Evolutionary conservation across 2,329 filamentous ascomycete species (phyloP).

Genomic region (Alternaria gansuensis): DNA sequence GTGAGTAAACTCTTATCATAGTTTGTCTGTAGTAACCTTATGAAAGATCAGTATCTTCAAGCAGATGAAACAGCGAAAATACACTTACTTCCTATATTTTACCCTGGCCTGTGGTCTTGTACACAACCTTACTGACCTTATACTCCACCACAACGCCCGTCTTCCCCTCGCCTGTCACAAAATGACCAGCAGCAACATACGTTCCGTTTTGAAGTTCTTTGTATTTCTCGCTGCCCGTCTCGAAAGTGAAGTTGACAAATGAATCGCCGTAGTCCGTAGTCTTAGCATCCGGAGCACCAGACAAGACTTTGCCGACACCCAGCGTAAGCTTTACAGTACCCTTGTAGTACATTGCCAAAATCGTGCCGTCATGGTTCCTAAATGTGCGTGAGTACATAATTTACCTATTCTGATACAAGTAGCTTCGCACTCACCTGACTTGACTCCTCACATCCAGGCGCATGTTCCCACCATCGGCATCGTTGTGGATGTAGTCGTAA

Average conservation of each 20-base stretch:
- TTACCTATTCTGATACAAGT: no score
- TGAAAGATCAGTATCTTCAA: background rate
- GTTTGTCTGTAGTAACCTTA: background rate
- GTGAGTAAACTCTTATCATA: background rate
- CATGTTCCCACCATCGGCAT: conserved; percentile 39
- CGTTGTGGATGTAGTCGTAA: conserved; percentile 48
- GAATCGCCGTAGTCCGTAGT: conserved; percentile 45
- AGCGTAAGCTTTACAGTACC: conserved; percentile 39
- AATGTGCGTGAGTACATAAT: background rate
- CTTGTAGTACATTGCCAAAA: conserved; percentile 49
- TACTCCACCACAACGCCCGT: conserved; percentile 42
- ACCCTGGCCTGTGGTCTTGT: conserved; percentile 11
- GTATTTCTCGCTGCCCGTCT: conserved; percentile 42
- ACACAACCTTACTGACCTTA: conserved; percentile 42
- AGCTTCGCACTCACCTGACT: conserved; percentile 30
- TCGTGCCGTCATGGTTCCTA: conserved; percentile 33
- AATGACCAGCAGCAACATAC: conserved; percentile 44
- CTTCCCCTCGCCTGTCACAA: conserved; percentile 36
- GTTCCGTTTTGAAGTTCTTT: conserved; percentile 43
- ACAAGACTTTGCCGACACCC: conserved; percentile 37
- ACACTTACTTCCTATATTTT: background rate
- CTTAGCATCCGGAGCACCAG: conserved; percentile 33
- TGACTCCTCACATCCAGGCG: conserved; percentile 42
- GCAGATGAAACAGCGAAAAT: background rate
- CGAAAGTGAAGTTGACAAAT: conserved; percentile 43